Conservation (phyloP, 106 monocot species). For the Platanthera zijinensis region DNA sequence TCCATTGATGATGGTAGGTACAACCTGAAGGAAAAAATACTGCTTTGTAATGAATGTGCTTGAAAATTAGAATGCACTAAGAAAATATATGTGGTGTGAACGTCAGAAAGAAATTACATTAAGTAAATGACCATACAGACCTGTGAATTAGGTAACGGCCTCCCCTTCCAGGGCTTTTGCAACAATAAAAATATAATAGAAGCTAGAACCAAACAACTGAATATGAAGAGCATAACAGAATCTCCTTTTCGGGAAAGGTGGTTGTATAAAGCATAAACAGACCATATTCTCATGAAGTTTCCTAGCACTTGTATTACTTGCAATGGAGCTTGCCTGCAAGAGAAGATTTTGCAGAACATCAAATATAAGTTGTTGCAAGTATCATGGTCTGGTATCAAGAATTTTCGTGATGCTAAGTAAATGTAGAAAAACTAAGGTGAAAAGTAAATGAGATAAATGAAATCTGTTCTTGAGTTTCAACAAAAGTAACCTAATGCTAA, state of each 20-base stretch:
- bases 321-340: slow-evolving; percentile 68
- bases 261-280: slow-evolving; percentile 79
- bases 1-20: slow-evolving; percentile 88
- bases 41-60: slow-evolving; percentile 13
- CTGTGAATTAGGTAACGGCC: slow-evolving; percentile 87
- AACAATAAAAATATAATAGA: slow-evolving; percentile 68
- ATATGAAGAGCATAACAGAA: slow-evolving; percentile 75
- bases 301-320: slow-evolving; percentile 81
- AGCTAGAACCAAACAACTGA: slow-evolving; percentile 80
- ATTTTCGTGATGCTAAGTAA: neutral
- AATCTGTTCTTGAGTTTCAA: neutral
- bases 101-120: neutral
- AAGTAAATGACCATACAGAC: slow-evolving; percentile 24
- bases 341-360: neutral
- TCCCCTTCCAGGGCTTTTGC: slow-evolving; percentile 96
- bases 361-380: neutral
- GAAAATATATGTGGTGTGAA: neutral
- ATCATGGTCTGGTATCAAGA: neutral
- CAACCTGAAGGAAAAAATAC: slow-evolving; percentile 43
- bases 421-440: neutral
- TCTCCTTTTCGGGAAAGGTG: slow-evolving; percentile 54
- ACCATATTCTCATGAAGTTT: slow-evolving; percentile 95
- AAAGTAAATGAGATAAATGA: neutral
- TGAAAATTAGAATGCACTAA: neutral
- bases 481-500: neutral